phyloP scores from a whole-genome alignment of 2,329 filamentous ascomycete species.

The Nigrospora oryzae region DNA sequence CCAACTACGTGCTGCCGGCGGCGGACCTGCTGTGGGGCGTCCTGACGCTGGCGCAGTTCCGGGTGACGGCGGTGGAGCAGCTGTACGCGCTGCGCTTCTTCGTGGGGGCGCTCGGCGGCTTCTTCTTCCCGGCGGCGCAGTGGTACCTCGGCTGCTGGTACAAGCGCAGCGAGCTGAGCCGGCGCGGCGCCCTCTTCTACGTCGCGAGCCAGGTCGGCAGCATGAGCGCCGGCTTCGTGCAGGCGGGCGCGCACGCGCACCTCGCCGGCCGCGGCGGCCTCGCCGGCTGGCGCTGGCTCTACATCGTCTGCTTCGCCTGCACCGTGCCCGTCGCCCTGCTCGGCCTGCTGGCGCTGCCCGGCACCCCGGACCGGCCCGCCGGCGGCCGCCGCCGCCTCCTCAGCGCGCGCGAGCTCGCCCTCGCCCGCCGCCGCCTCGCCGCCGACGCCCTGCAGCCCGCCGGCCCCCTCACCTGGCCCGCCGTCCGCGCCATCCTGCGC shows the following conservation, averaged over 20 bases:
- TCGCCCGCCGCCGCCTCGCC: conserved; percentile 6
- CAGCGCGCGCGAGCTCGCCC: conserved; percentile 18
- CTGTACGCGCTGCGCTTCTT: conserved; percentile 34
- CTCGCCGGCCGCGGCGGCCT: conserved; percentile 26
- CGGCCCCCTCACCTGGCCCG: conserved; percentile 5
- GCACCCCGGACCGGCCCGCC: conserved; percentile 21
- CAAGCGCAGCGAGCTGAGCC: conserved; percentile 30
- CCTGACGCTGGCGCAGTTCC: conserved; percentile 46
- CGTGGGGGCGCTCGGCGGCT: conserved; percentile 28
- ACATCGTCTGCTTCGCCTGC: conserved; percentile 32
- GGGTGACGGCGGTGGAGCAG: conserved; percentile 25
- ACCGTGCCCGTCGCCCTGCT: conserved; percentile 20
- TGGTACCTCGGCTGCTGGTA: conserved; percentile 35
- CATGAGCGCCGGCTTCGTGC: conserved; percentile 33
- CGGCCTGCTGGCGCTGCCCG: conserved; percentile 21
- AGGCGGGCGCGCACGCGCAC: conserved; percentile 28
- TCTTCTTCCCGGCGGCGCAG: conserved; percentile 27
- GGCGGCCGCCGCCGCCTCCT: conserved; percentile 13
- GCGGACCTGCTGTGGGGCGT: conserved; percentile 36
- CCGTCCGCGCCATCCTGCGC: not conserved
- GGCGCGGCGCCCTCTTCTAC: conserved; percentile 32
- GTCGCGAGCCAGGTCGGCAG: conserved; percentile 24
- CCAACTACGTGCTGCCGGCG: too few relatives aligned
- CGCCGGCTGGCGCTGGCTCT: conserved; percentile 35
- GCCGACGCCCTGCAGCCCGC: too few relatives aligned